Percentiles rank a stretch among this genome's conserved stretches.
phyloP scores from a whole-genome alignment of 177 flowering plant genomes.

The Tripterygium wilfordii region DNA sequence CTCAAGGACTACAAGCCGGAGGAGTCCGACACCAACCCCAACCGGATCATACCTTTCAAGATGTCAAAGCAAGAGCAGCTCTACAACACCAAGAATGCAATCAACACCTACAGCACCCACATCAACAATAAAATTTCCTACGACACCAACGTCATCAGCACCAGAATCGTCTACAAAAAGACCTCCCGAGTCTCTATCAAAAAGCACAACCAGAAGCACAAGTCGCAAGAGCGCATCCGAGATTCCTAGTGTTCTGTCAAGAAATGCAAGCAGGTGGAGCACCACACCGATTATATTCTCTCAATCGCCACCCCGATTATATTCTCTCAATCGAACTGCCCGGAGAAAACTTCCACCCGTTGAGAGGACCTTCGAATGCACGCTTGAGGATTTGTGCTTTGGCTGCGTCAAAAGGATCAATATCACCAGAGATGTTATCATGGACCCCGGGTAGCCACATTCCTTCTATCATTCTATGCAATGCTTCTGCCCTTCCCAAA shows the following conservation, averaged over 20 bases:
- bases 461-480: neutral
- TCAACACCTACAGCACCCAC: too few relatives aligned
- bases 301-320: slow-evolving; percentile 42
- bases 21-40: too few relatives aligned
- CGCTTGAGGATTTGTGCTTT: slow-evolving; percentile 55
- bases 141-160: too few relatives aligned
- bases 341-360: slow-evolving; percentile 37
- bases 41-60: too few relatives aligned
- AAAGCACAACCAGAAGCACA: too few relatives aligned
- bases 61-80: too few relatives aligned
- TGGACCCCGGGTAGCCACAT: slow-evolving; percentile 37
- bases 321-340: slow-evolving; percentile 31
- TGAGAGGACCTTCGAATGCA: slow-evolving; percentile 55
- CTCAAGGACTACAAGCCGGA: too few relatives aligned
- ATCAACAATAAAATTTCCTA: too few relatives aligned
- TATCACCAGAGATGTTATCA: slow-evolving; percentile 46
- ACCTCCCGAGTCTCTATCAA: too few relatives aligned
- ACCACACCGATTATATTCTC: slow-evolving; percentile 43
- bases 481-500: neutral
- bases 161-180: too few relatives aligned
- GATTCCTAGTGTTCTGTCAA: slow-evolving; percentile 9
- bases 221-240: slow-evolving; percentile 7
- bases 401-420: slow-evolving; percentile 64
- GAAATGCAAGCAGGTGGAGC: slow-evolving; percentile 20
- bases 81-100: too few relatives aligned